phyloP scores from a whole-genome alignment of 306 rosid species.

The Mucuna pruriens region DNA sequence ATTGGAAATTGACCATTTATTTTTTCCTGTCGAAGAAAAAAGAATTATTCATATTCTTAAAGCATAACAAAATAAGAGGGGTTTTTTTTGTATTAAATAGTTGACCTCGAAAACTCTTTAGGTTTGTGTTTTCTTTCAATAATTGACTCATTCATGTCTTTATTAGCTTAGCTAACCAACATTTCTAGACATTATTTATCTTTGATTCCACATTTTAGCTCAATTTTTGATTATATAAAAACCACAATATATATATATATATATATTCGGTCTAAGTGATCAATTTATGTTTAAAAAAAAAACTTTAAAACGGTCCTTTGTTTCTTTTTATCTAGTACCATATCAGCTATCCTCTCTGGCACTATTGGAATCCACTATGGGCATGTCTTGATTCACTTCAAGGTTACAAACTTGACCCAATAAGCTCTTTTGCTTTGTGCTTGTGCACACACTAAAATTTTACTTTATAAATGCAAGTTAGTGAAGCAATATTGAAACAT shows the following conservation, averaged over 20 bases:
- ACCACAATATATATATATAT: no score
- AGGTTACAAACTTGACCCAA: constrained; percentile 48
- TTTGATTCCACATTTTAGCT: no score
- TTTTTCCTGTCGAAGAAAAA: background rate
- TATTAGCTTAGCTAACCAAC: no score
- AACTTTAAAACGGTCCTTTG: constrained; percentile 2
- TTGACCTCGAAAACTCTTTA: background rate
- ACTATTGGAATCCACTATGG: constrained; percentile 79
- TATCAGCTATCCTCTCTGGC: constrained; percentile 70
- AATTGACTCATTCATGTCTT: background rate
- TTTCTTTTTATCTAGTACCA: constrained; percentile 48
- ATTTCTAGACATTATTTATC: no score
- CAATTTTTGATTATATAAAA: background rate
- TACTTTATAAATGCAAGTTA: background rate
- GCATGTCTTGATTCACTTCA: constrained; percentile 74
- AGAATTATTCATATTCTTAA: background rate
- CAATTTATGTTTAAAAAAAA: background rate
- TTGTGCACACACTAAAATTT: background rate
- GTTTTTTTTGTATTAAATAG: background rate
- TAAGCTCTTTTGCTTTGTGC: background rate
- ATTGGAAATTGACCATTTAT: background rate
- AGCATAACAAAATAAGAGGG: background rate
- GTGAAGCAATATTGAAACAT: background rate
- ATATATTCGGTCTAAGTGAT: background rate
- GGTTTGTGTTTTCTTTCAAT: no score